Evolutionary conservation across 2,329 filamentous ascomycete species (phyloP).

Genomic region (Colletotrichum coccodes): DNA sequence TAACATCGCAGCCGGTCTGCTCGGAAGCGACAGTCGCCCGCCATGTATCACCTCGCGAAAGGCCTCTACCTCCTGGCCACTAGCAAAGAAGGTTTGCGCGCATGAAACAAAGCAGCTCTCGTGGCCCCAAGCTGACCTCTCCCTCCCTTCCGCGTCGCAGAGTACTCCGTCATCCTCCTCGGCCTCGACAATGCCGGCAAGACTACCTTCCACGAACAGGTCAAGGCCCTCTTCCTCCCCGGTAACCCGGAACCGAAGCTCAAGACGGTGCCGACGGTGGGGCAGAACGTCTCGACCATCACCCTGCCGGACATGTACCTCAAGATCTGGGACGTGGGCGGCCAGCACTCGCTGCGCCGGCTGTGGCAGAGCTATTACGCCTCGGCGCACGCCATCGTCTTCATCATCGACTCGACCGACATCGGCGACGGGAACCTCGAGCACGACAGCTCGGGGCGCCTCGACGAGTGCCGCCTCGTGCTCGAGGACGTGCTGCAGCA

Average conservation of each 20-base stretch:
- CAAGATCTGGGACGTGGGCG: slow-evolving; percentile 98
- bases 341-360: slow-evolving; percentile 86
- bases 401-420: slow-evolving; percentile 95
- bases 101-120: slow-evolving; percentile 16
- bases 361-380: slow-evolving; percentile 98
- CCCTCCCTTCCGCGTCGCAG: slow-evolving; percentile 54
- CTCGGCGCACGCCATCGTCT: slow-evolving; percentile 95
- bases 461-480: slow-evolving; percentile 90
- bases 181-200: slow-evolving; percentile 98
- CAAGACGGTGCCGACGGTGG: slow-evolving; percentile 95
- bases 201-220: slow-evolving; percentile 96
- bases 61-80: slow-evolving; percentile 95
- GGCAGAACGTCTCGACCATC: slow-evolving; percentile 95
- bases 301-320: slow-evolving; percentile 94
- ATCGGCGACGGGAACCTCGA: slow-evolving; percentile 82
- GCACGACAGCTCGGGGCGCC: slow-evolving; percentile 62
- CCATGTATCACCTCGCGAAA: slow-evolving; percentile 96
- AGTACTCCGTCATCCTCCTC: slow-evolving; percentile 96
- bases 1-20: slow-evolving; percentile 11
- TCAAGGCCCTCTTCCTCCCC: slow-evolving; percentile 86
- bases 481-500: slow-evolving; percentile 91
- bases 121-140: slow-evolving; percentile 12
- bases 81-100: slow-evolving; percentile 85
- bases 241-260: slow-evolving; percentile 70
- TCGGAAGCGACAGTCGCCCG: not conserved